Evolutionary conservation across 208 protist genomes (phyloP), one percentile per base, ranked within the genome.

Genomic region (Leishmania martiniquensis): DNA sequence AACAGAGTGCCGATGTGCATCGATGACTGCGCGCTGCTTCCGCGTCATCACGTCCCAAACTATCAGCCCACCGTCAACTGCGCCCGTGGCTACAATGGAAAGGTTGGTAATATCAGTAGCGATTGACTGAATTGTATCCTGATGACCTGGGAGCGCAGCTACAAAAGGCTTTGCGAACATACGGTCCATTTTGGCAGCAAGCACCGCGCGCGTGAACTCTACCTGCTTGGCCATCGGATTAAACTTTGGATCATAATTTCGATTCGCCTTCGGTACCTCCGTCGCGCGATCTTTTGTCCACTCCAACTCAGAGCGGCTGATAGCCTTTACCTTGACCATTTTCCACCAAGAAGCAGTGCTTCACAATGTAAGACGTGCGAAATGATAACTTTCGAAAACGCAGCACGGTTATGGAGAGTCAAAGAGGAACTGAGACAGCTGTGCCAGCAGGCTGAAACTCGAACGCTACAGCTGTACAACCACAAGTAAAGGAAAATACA

Each of bases 161-260:
- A 99, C 83, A 89, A 99, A 99, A 39, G 98, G 98, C 81, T 99
- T 99, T 12, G 98, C 97, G 87, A 99, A 99, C 87, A 99, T 96
- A 34, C 95, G 91, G 82, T 99, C 98, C 66, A 99, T 85, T 78
- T 99, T 99, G 10, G 93, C 93, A 17, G 98, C 96, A 78, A 96
- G 95, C 37, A 99, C 87, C 34, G 99, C 98, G 49, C 99, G 91
- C 17, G 92, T 97, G 83, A 99, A 99, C 85, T 99, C 98, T 9
- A 98, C 87, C 80, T 98, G 96, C 80, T 98, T 97, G 55, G 98
- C 95, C 91, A 99, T 99, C 6, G 98, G 97, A 81, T 99, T 98
- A 47, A 97, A 93, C 76, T 93, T 95, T 0, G 93, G 97, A 77
- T 99, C 95, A 75, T 95, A 92, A 75, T 99, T 99, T 37, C 97